Base-by-base conservation (phyloP, 805 yeast species). In the Cephaloascus albidus region DNA sequence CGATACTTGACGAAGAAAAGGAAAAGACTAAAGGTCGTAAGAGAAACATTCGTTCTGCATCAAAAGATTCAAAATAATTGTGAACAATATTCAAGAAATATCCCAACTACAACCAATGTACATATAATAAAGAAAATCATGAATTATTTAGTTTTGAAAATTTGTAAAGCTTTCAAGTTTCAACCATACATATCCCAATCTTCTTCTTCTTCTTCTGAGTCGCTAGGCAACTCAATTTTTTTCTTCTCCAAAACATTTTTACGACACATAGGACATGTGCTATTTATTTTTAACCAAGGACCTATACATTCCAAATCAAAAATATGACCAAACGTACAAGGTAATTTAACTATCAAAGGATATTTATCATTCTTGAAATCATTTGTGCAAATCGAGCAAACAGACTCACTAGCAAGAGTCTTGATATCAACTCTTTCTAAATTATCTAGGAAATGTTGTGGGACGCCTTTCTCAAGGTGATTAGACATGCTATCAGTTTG, bases 221-320 rank as follows among this genome's bases (percentile, higher is more conserved):
- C 79, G 14, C 57, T 53, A 43, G 40, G 43, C 12, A 23, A 23
- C 39, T 49, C 55, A 10, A 49, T 62, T 54, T 48, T 59, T 55
- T 62, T 74, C 63, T 62, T 74, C 38, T 68, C 73, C 17, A 74
- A 55, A 19, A 89, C 75, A 51, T 87, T 81, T 43, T 72, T 76
- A 46, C 97, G 68, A 54, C 97, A 90, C 50, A 90, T 58, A 0
- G 97, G 97, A 53, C 97, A 89, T 0, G 86, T 81, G 2, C 73
- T 63, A 48, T 82, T 77, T 38, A 78, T 64, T 45, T 76, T 74
- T 38, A 90, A 65, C 97, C 97, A 89, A 0, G 95, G 93, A 0
- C 83, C 81, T 31, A 90, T 78, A 55, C 97, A 89, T 48, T 90
- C 97, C 46, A 88, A 65, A 54, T 89, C 97, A 58, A 85, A 89